phyloP scores from a whole-genome alignment of 2,329 filamentous ascomycete species.

The Cercospora nicotianae region DNA sequence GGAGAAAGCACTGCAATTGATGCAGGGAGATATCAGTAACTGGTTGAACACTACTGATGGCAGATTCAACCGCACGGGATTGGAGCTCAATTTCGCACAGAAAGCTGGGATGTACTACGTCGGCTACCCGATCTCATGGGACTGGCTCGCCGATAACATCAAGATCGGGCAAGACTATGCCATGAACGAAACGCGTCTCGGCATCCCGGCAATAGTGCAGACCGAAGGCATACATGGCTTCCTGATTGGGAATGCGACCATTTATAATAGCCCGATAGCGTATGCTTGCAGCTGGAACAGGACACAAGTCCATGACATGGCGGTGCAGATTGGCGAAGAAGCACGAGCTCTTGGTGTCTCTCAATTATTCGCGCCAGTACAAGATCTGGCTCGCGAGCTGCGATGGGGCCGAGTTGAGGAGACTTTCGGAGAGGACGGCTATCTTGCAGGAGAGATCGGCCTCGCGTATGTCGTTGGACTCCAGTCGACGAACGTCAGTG shows the following conservation, averaged over 20 bases:
- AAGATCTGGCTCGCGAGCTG: conserved; percentile 69
- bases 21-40: conserved; percentile 66
- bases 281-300: conserved; percentile 71
- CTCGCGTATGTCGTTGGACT: conserved; percentile 62
- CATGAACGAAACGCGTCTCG: conserved; percentile 63
- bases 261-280: conserved; percentile 75
- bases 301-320: conserved; percentile 66
- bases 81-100: conserved; percentile 65
- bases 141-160: conserved; percentile 63
- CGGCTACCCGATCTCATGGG: conserved; percentile 64
- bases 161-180: conserved; percentile 69
- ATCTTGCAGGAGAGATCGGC: conserved; percentile 67
- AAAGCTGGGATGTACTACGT: conserved; percentile 72
- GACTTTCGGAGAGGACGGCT: conserved; percentile 68
- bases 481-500: conserved; percentile 64
- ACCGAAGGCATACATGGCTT: conserved; percentile 75
- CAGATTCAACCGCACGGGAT: conserved; percentile 65
- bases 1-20: conserved; percentile 69
- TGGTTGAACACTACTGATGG: conserved; percentile 70
- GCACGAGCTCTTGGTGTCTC: conserved; percentile 67
- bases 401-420: conserved; percentile 74
- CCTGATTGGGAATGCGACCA: conserved; percentile 69
- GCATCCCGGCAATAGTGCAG: conserved; percentile 72
- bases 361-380: conserved; percentile 70
- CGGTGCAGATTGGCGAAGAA: conserved; percentile 63